phyloP scores from a whole-genome alignment of 345 rosid genomes.

The Corchorus capsularis region DNA sequence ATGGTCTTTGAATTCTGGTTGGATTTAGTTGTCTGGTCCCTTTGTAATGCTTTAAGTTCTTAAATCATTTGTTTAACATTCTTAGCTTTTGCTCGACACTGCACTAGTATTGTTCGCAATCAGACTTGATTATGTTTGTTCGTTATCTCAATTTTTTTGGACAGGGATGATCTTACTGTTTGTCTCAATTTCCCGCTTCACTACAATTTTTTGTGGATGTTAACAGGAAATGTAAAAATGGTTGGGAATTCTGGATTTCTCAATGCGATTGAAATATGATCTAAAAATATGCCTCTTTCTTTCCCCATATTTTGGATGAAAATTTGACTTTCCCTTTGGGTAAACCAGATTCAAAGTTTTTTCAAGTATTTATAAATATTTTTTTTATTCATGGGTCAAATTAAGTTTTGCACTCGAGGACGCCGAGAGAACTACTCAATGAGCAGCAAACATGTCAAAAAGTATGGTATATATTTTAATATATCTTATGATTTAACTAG shows the following conservation, averaged over 20 bases:
- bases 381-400: too few relatives aligned
- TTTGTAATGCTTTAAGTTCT: conserved; percentile 18
- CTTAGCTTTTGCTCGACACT: conserved; percentile 8
- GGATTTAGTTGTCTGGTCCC: conserved; percentile 20
- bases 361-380: too few relatives aligned
- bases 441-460: too few relatives aligned
- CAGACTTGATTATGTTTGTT: not conserved
- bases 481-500: too few relatives aligned
- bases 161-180: not conserved
- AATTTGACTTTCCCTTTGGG: too few relatives aligned
- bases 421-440: too few relatives aligned
- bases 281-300: too few relatives aligned
- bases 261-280: not conserved
- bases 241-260: not conserved
- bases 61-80: conserved; percentile 17
- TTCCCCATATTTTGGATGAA: too few relatives aligned
- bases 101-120: not conserved
- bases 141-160: not conserved
- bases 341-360: too few relatives aligned
- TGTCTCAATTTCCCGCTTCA: not conserved
- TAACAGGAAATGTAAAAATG: not conserved
- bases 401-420: too few relatives aligned
- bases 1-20: conserved; percentile 22
- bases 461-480: too few relatives aligned
- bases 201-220: too few relatives aligned